Evolutionary conservation across 2,329 filamentous ascomycete species (phyloP), one percentile per base, ranked within the genome.

Genomic region (Neonectria punicea): DNA sequence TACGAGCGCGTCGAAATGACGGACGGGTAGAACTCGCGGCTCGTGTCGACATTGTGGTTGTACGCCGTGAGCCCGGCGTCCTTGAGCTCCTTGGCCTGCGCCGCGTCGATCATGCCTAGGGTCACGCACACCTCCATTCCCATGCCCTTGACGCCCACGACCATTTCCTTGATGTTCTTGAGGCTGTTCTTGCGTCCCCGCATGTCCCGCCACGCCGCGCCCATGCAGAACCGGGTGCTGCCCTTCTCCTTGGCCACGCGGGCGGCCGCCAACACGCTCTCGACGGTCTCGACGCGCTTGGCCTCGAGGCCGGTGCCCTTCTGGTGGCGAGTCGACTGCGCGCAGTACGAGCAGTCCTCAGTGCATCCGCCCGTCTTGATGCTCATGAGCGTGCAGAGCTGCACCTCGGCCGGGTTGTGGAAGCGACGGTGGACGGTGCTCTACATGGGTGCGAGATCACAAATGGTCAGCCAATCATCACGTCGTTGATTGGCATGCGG

Each of bases 61-160:
- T 97, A 97, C 0, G 94, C 94, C 16, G 94, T 97, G 73, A 97
- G 81, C 0, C 94, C 94, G 0, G 93, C 94, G 2, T 89, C 89
- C 77, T 93, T 94, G 69, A 97, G 86, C 81, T 96, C 92, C 75
- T 87, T 87, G 30, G 94, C 94, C 83, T 97, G 93, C 70, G 85
- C 84, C 6, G 84, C 86, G 78, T 97, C 93, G 73, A 97, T 93
- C 94, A 97, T 97, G 72, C 94, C 94, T 20, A 97, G 86, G 1
- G 94, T 97, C n/a, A 97, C 94, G 78, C 94, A 97, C 8, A 90
- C 90, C 79, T 97, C 94, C 92, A 97, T 95, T 53, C 90, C 92
- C 86, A 97, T 86, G 1, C 81, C 90, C 28, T 91, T 86, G 20
- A 97, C 93, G 1, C 93, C 93, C 61, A 88, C 85, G 4, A 97